phyloP scores from a whole-genome alignment of 2,329 filamentous ascomycete species.

The Colletotrichum navitas region DNA sequence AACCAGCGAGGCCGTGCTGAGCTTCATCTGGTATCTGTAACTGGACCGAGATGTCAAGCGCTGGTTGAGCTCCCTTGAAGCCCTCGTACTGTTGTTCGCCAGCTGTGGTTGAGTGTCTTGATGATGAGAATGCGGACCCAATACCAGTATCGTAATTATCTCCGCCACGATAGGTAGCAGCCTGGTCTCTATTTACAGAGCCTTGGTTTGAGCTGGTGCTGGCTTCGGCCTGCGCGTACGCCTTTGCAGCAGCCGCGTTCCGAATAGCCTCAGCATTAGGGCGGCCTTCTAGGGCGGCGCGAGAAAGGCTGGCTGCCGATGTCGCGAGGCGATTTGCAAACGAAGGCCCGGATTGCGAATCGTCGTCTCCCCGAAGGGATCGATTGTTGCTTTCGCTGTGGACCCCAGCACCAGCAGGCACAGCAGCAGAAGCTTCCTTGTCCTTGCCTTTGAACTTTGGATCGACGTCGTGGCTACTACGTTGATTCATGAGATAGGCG shows the following conservation, averaged over 20 bases:
- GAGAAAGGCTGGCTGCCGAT: constrained; percentile 29
- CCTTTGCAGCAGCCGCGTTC: constrained; percentile 15
- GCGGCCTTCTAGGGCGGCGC: constrained; percentile 7
- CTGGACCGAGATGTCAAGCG: neutral
- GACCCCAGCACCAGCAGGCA: neutral
- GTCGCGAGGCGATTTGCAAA: constrained; percentile 20
- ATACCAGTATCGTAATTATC: neutral
- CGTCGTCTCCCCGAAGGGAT: neutral
- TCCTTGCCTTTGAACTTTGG: constrained; percentile 23
- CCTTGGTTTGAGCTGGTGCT: constrained; percentile 6
- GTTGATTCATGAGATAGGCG: constrained; percentile 11
- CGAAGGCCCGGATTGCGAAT: constrained; percentile 3
- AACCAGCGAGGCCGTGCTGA: neutral
- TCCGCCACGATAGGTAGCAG: constrained; percentile 5
- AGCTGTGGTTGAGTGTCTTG: neutral
- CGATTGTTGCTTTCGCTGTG: neutral
- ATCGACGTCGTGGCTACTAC: neutral
- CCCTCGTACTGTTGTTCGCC: constrained; percentile 23
- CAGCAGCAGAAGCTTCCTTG: constrained; percentile 8
- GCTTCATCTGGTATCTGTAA: neutral
- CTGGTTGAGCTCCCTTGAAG: constrained; percentile 19
- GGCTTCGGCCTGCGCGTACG: neutral
- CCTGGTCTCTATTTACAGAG: neutral
- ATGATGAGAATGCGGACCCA: constrained; percentile 36
- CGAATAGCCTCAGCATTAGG: constrained; percentile 7